Evolutionary conservation across 2,329 filamentous ascomycete genomes (phyloP), one percentile per base, ranked within the genome.

Genomic region (Sclerotinia subarctica): DNA sequence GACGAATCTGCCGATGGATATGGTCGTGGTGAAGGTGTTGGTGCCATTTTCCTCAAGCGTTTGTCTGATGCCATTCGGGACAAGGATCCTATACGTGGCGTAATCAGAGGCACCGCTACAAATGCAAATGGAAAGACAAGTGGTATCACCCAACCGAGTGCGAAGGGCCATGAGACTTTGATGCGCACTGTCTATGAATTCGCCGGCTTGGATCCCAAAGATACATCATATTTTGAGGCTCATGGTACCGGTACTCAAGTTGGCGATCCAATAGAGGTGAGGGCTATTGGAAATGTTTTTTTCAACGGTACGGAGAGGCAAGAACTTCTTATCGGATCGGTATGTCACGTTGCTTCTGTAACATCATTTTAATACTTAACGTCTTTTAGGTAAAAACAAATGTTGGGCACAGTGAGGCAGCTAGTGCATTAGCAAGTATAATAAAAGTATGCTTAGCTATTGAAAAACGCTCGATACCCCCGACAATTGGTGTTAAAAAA

Each of bases 11-110:
- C 74, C 15, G 74, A 76, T 67, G 83, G 83, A 1, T 84, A 83
- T 67, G 79, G 74, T 0, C 76, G 81, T 19, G 82, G 79, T 5
- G 83, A 84, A 70, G 83, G 79, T 8, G 74, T 80, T 17, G 79
- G 74, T 2, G 73, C 76, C 32, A 46, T 84, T 8, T 67, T 82
- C 0, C 64, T 84, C 13, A 84, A 84, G 70, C 77, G 75, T 0
- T 68, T 84, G 0, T 69, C 74, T 10, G 75, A 80, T 56, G 82
- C 82, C 1, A 57, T 83, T 11, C 72, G 74, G 26, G 79, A 81
- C 42, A 76, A 77, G 3, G 79, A 84, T 70, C 75, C 75, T 0
- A 80, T 84, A 38, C 77, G 79, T 5, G 79, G 79, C 1, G 73
- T 84, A 4, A 82, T 84, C 42, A 74, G 78, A 32, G 77, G 74